Conservation (phyloP, 306 rosid species). For the Trifolium pratense region DNA sequence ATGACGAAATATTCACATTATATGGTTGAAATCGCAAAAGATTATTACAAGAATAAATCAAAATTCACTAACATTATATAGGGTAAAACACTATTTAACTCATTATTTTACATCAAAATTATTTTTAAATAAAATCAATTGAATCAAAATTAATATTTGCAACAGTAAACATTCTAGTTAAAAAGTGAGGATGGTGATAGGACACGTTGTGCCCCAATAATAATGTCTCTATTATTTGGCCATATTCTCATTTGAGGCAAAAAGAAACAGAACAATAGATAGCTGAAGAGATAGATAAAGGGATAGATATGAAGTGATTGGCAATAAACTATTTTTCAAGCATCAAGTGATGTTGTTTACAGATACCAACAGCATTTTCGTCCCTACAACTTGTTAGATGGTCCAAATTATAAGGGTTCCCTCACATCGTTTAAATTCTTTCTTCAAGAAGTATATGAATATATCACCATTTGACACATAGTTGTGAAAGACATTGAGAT, state of each 20-base stretch:
- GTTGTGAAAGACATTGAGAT: neutral
- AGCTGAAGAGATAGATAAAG: neutral
- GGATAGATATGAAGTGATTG: conserved; percentile 20
- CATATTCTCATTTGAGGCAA: neutral
- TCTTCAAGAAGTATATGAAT: neutral
- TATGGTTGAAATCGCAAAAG: no score
- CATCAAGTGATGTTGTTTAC: conserved; percentile 20
- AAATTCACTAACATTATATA: no score
- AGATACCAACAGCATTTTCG: conserved; percentile 3
- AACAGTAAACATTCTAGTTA: neutral
- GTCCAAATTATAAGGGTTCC: conserved; percentile 15
- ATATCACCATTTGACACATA: neutral
- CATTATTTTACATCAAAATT: no score
- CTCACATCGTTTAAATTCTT: conserved; percentile 7
- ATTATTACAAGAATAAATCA: no score
- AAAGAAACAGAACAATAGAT: conserved; percentile 14
- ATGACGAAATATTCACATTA: no score
- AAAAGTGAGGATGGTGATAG: conserved; percentile 1
- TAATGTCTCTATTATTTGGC: conserved; percentile 4
- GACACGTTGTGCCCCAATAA: neutral
- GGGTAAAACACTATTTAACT: no score
- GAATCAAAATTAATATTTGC: neutral
- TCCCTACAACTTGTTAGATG: conserved; percentile 13
- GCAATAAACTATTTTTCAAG: conserved; percentile 16
- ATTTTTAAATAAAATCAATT: no score